Percentiles rank a stretch among this genome's conserved stretches.
These are phyloP conservation scores for Neurospora sp. DNA, from an alignment of 495 filamentous ascomycete species.

Conservation along the genomic window DNA sequence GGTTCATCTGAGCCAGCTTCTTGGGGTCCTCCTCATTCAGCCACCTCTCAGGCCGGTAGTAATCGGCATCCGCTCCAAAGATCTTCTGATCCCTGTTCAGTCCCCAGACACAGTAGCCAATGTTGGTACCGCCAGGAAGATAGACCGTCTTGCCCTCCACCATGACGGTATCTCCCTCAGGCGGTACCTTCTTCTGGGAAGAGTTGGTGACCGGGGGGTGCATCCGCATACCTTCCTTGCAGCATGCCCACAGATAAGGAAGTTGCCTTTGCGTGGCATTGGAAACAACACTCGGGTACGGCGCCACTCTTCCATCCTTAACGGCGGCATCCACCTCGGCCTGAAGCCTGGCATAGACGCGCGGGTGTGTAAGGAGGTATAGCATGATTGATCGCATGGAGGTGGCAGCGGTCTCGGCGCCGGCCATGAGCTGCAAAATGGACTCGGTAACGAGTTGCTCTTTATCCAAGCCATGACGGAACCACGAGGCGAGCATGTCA, in stretches of 20 bases:
- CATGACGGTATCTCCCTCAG: slow-evolving; percentile 30
- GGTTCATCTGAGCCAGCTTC: slow-evolving; percentile 10
- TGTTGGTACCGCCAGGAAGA: slow-evolving; percentile 37
- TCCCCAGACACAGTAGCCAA: slow-evolving; percentile 29
- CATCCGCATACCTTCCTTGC: slow-evolving; percentile 38
- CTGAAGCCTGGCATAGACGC: slow-evolving; percentile 43
- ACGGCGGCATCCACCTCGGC: slow-evolving; percentile 42
- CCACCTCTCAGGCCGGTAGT: slow-evolving; percentile 47
- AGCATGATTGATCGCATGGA: slow-evolving; percentile 46
- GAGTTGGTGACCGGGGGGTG: slow-evolving; percentile 28
- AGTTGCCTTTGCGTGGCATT: slow-evolving; percentile 30
- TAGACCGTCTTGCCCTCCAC: slow-evolving; percentile 40
- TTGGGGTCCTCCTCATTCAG: slow-evolving; percentile 24
- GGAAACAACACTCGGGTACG: slow-evolving; percentile 19
- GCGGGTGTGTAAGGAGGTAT: slow-evolving; percentile 38
- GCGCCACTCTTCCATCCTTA: slow-evolving; percentile 3
- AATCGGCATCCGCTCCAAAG: slow-evolving; percentile 35
- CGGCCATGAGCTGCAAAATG: slow-evolving; percentile 31
- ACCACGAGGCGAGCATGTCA: slow-evolving; percentile 36
- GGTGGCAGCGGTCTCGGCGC: slow-evolving; percentile 53
- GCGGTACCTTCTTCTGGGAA: slow-evolving; percentile 32
- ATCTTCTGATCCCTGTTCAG: slow-evolving; percentile 23
- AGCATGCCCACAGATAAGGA: slow-evolving; percentile 42
- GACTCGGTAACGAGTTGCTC: slow-evolving; percentile 28
- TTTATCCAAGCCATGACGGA: slow-evolving; percentile 29